Conservation (phyloP, 495 filamentous ascomycete species). For the Neurospora sp. region DNA sequence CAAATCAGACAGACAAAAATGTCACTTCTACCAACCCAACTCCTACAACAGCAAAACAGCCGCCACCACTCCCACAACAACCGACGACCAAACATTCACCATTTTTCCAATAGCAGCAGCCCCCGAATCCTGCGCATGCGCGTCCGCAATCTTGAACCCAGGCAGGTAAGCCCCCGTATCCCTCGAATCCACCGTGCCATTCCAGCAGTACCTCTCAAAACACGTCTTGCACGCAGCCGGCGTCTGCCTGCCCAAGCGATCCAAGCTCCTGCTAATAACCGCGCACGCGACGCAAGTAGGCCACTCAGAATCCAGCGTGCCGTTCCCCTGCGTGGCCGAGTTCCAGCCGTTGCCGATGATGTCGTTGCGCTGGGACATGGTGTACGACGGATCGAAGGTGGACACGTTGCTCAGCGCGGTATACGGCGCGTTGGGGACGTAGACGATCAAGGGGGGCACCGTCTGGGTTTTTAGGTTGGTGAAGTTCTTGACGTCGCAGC, state of each 20-base stretch:
- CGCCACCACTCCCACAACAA: slow-evolving; percentile 1
- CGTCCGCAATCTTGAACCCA: slow-evolving; percentile 15
- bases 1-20: background rate
- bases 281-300: slow-evolving; percentile 77
- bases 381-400: slow-evolving; percentile 58
- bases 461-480: slow-evolving; percentile 22
- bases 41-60: background rate
- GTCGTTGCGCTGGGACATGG: slow-evolving; percentile 52
- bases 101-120: background rate
- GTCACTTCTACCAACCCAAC: too few relatives aligned
- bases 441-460: slow-evolving; percentile 65
- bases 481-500: slow-evolving; percentile 66
- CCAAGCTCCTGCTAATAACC: slow-evolving; percentile 64
- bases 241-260: slow-evolving; percentile 51
- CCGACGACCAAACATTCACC: background rate
- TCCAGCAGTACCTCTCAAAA: slow-evolving; percentile 81
- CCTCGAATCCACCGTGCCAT: slow-evolving; percentile 51
- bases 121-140: background rate
- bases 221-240: slow-evolving; percentile 62
- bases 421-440: slow-evolving; percentile 84
- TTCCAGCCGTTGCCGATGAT: slow-evolving; percentile 81
- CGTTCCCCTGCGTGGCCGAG: slow-evolving; percentile 71
- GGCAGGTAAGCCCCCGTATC: slow-evolving; percentile 24
- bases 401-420: slow-evolving; percentile 58
- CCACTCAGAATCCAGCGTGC: slow-evolving; percentile 62